phyloP scores from a whole-genome alignment of 1,139 yeast genomes.

The Hyphopichia fennica region DNA sequence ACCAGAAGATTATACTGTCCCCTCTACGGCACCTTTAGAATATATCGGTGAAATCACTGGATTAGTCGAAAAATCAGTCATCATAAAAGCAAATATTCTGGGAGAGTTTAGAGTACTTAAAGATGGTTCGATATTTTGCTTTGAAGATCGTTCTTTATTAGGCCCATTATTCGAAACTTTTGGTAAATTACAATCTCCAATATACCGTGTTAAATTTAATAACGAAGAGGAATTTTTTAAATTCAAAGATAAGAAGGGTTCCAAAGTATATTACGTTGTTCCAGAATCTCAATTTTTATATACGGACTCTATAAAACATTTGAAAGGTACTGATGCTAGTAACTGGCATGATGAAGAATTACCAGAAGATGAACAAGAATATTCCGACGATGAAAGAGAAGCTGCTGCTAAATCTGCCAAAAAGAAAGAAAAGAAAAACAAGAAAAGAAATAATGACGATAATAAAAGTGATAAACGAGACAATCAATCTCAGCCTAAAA shows the following conservation, averaged over 20 bases:
- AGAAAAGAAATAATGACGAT: slow-evolving; percentile 6
- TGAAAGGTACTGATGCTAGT: slow-evolving; percentile 93
- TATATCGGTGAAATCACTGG: slow-evolving; percentile 71
- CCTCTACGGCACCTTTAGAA: slow-evolving; percentile 64
- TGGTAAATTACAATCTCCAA: slow-evolving; percentile 85
- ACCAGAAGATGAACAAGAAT: slow-evolving; percentile 91
- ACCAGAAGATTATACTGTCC: slow-evolving; percentile 66
- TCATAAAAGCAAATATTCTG: slow-evolving; percentile 72
- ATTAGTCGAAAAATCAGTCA: slow-evolving; percentile 68
- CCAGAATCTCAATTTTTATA: slow-evolving; percentile 77
- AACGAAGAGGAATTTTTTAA: slow-evolving; percentile 48
- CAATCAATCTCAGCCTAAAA: slow-evolving; percentile 4
- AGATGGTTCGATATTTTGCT: slow-evolving; percentile 79
- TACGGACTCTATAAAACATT: slow-evolving; percentile 66
- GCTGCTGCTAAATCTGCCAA: slow-evolving; percentile 55
- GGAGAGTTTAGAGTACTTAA: slow-evolving; percentile 85
- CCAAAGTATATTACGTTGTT: slow-evolving; percentile 71
- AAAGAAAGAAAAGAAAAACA: slow-evolving; percentile 51
- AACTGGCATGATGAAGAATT: slow-evolving; percentile 93
- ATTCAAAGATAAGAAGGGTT: slow-evolving; percentile 51
- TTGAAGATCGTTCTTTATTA: slow-evolving; percentile 68
- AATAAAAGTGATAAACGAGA: slow-evolving; percentile 1
- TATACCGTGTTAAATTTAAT: slow-evolving; percentile 73
- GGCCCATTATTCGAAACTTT: slow-evolving; percentile 89
- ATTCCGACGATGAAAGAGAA: slow-evolving; percentile 90